phyloP scores from a whole-genome alignment of 2,329 filamentous ascomycete species.

The Fusarium ambrosium region DNA sequence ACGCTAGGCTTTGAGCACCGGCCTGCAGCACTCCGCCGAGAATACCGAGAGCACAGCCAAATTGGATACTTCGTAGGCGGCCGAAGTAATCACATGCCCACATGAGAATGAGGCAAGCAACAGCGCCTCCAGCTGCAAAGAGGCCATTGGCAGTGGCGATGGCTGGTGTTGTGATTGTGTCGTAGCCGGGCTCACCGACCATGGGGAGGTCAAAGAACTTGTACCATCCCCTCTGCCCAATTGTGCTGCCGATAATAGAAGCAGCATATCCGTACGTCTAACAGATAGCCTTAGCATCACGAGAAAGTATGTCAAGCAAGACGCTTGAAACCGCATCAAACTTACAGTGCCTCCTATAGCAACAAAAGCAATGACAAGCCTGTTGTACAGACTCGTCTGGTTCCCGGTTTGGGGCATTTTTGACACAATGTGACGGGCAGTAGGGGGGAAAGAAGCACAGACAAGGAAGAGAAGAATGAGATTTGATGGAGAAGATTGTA shows the following conservation, averaged over 20 bases:
- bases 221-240: slow-evolving; percentile 67
- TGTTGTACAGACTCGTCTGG: slow-evolving; percentile 50
- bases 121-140: slow-evolving; percentile 62
- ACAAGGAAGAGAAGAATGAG: background rate
- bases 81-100: slow-evolving; percentile 61
- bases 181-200: slow-evolving; percentile 59
- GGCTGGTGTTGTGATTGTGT: slow-evolving; percentile 58
- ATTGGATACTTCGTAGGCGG: slow-evolving; percentile 60
- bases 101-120: slow-evolving; percentile 63
- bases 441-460: background rate
- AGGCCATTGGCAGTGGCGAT: slow-evolving; percentile 64
- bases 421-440: background rate
- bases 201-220: slow-evolving; percentile 61
- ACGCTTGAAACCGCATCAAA: background rate
- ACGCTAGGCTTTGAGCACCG: slow-evolving; percentile 59
- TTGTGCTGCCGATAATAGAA: slow-evolving; percentile 64
- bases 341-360: slow-evolving; percentile 52
- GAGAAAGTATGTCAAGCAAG: too few relatives aligned
- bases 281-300: background rate
- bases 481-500: background rate
- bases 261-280: slow-evolving; percentile 66
- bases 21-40: slow-evolving; percentile 62
- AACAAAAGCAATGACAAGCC: slow-evolving; percentile 53
- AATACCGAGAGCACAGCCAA: slow-evolving; percentile 58
- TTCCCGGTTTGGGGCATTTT: slow-evolving; percentile 30